Percentiles rank a stretch among this genome's conserved stretches.
phyloP scores from a whole-genome alignment of 75 land plant species.

The Sequoiadendron giganteum region DNA sequence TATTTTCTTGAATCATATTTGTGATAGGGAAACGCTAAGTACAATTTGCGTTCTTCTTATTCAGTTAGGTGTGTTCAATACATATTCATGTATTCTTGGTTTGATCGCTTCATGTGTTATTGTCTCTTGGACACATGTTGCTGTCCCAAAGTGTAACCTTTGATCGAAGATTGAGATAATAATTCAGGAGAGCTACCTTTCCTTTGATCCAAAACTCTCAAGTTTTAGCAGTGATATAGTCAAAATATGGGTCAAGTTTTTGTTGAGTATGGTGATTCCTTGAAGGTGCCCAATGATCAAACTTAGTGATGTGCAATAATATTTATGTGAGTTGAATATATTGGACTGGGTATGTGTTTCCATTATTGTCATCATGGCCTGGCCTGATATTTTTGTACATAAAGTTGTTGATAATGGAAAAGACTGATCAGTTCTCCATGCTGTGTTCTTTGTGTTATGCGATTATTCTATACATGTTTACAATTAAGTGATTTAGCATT shows the following conservation, averaged over 20 bases:
- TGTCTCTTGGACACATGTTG: too few species aligned
- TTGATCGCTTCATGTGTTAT: too few species aligned
- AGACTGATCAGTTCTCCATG: neutral
- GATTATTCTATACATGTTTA: neutral
- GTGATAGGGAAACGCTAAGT: too few species aligned
- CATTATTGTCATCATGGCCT: neutral
- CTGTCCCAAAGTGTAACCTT: too few species aligned
- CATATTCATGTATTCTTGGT: too few species aligned
- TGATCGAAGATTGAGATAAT: too few species aligned
- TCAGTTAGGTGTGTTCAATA: too few species aligned
- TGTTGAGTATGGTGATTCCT: neutral
- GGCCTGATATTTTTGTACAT: neutral
- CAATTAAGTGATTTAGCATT: neutral
- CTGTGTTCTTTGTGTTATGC: neutral
- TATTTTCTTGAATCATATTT: too few species aligned
- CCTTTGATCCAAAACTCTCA: too few species aligned
- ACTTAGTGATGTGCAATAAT: neutral
- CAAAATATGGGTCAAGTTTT: neutral
- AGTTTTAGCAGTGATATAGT: neutral
- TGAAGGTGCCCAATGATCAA: neutral
- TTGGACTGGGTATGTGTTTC: neutral
- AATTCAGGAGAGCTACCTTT: too few species aligned
- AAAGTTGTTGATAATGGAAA: too few species aligned
- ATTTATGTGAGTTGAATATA: neutral
- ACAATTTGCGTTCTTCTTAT: too few species aligned